Conservation (phyloP, 345 rosid species). For the Hypericum perforatum region DNA sequence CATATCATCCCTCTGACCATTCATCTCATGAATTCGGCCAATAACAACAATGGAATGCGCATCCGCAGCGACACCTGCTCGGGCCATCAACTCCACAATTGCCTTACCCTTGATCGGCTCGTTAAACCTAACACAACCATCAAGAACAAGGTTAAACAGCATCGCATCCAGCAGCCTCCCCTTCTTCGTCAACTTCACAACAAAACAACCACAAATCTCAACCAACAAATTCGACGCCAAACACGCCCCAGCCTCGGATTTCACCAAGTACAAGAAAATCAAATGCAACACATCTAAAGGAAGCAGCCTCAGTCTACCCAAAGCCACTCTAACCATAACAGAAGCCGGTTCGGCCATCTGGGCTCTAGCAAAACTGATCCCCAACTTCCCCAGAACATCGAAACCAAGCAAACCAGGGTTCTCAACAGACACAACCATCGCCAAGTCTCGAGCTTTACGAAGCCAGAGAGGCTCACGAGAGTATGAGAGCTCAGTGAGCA, state of each 20-base stretch:
- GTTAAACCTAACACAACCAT: constrained; percentile 61
- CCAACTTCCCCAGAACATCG: constrained; percentile 40
- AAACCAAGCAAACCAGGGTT: constrained; percentile 27
- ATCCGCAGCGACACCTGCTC: constrained; percentile 51
- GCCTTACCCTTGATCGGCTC: constrained; percentile 64
- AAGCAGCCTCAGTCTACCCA: constrained; percentile 33
- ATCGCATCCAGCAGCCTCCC: constrained; percentile 54
- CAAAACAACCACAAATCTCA: constrained; percentile 47
- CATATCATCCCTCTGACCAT: constrained; percentile 65
- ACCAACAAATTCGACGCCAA: constrained; percentile 59
- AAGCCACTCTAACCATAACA: constrained; percentile 42
- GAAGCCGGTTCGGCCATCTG: constrained; percentile 51
- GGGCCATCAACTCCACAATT: constrained; percentile 61
- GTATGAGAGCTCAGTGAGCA: constrained; percentile 51
- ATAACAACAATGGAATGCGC: constrained; percentile 48
- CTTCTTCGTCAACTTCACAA: constrained; percentile 19
- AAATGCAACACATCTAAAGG: constrained; percentile 27
- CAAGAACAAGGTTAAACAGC: constrained; percentile 63
- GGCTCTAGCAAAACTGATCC: constrained; percentile 61
- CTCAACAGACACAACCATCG: constrained; percentile 29
- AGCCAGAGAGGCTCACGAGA: constrained; percentile 51
- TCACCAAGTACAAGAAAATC: constrained; percentile 65
- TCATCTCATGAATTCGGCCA: constrained; percentile 58
- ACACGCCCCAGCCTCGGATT: constrained; percentile 54
- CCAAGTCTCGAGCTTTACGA: constrained; percentile 45